Conservation (phyloP, 2,329 filamentous ascomycete genomes). For the Colletotrichum endophyticum region DNA sequence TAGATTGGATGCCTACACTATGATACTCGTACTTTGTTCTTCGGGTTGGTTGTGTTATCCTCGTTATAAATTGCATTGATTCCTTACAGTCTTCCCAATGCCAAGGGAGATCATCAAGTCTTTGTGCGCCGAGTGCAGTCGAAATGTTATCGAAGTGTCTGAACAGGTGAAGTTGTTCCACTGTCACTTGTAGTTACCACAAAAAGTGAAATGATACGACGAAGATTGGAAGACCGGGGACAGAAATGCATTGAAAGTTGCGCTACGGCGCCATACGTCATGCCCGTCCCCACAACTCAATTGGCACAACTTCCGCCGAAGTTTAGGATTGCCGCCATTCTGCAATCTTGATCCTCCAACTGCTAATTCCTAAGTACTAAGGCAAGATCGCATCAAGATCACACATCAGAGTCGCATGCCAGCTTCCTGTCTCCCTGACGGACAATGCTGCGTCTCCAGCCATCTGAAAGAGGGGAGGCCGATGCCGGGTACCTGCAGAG, state of each 20-base stretch:
- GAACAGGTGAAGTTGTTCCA: neutral
- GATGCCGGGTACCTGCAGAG: constrained; percentile 17
- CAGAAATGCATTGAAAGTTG: neutral
- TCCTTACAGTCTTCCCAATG: neutral
- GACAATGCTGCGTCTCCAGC: neutral
- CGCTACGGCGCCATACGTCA: neutral
- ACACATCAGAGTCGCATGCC: neutral
- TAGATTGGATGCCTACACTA: neutral
- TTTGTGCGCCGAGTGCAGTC: neutral
- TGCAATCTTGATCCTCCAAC: neutral
- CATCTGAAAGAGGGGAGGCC: neutral
- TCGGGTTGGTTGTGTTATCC: neutral
- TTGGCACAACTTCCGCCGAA: neutral
- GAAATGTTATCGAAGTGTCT: neutral
- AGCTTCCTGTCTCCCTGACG: neutral
- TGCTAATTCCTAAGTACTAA: neutral
- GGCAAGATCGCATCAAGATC: neutral
- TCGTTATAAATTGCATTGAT: neutral
- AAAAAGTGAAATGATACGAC: neutral
- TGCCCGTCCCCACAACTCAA: neutral
- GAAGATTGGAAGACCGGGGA: neutral
- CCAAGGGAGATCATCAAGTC: neutral
- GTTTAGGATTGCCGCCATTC: neutral
- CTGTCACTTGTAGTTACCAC: neutral
- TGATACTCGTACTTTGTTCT: neutral